Percentiles rank a stretch among this genome's conserved stretches.
Conservation (phyloP, 371 early-diverging fungal genomes). For the Quaeritorhiza haematococci region DNA sequence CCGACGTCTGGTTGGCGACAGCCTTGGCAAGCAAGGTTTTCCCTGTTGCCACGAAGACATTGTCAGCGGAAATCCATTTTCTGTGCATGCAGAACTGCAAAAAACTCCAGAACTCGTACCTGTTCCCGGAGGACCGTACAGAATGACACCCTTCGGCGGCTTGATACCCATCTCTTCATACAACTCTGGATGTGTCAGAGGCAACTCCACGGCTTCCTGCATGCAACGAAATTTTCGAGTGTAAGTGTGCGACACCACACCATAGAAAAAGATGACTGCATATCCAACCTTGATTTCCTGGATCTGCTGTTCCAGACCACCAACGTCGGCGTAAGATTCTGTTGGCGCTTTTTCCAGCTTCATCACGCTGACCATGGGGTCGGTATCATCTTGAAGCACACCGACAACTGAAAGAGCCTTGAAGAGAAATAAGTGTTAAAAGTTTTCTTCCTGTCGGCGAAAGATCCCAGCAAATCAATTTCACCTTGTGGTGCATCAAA, state of each 20-base stretch:
- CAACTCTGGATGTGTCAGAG: constrained; percentile 98
- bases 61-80: neutral
- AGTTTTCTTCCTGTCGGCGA: neutral
- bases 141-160: constrained; percentile 99
- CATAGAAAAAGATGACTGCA: neutral
- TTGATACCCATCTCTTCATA: constrained; percentile 99
- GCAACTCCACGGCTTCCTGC: constrained; percentile 97
- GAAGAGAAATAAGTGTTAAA: neutral
- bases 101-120: too few species aligned
- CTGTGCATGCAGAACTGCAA: too few species aligned
- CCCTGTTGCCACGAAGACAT: constrained; percentile 40
- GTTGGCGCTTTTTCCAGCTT: constrained; percentile 99
- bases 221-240: constrained; percentile 7
- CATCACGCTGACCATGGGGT: constrained; percentile 99
- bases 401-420: constrained; percentile 1
- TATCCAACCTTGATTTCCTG: constrained; percentile 91
- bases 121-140: constrained; percentile 99
- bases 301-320: constrained; percentile 99
- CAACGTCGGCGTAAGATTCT: constrained; percentile 99
- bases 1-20: constrained; percentile 99
- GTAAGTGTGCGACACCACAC: neutral
- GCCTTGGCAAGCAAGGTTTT: constrained; percentile 99
- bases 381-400: constrained; percentile 92
- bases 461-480: too few species aligned
- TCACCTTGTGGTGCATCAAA: constrained; percentile 92